Base-by-base conservation (phyloP, 352 stramenopile genomes). In the Globisporangium okanoganense region DNA sequence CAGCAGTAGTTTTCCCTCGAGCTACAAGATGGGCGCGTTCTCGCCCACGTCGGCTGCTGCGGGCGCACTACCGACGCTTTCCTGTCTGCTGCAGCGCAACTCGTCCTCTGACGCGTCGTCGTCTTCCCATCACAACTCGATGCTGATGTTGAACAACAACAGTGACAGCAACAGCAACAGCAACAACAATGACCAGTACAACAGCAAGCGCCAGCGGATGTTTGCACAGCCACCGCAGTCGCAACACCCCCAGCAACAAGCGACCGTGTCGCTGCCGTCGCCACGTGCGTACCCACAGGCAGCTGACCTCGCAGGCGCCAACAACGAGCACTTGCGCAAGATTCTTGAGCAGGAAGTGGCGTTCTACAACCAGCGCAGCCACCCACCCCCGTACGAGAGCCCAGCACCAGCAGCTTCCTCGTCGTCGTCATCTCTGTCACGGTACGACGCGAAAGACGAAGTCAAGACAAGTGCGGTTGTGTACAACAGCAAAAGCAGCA, bases 291-390 rank as follows among this genome's bases (percentile, higher is more conserved):
- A 56, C 7, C 27, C 29, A 10, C 49, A 29, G 36, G 35, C 58
- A n/a, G 29, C 31, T 10, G 27, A 58, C 44, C 44, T 66, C 12
- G 14, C 27, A 0, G 52, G 45, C 5, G 53, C 22, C 4, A 40
- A 66, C 53, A 66, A 60, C 20, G 52, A 60, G 12, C 53, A 50
- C 44, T 36, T 66, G 43, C 61, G 53, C 35, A 61, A 50, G 24
- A 66, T 66, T 24, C 44, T 66, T 8, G 61, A 66, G 14, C 33
- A 61, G 14, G 61, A 66, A 40, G 45, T 66, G 35, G 61, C 61
- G 20, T 56, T 61, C 13, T 66, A 66, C 53, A 66, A 66, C 53
- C 44, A 62, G 45, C 58, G 57, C 33, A 43, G 10, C 33, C 33
- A 33, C 8, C 49, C 41, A 29, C 13, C 14, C 8, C 29, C 25